phyloP scores from a whole-genome alignment of 352 stramenopile genomes.

The Phytophthora boehmeriae region DNA sequence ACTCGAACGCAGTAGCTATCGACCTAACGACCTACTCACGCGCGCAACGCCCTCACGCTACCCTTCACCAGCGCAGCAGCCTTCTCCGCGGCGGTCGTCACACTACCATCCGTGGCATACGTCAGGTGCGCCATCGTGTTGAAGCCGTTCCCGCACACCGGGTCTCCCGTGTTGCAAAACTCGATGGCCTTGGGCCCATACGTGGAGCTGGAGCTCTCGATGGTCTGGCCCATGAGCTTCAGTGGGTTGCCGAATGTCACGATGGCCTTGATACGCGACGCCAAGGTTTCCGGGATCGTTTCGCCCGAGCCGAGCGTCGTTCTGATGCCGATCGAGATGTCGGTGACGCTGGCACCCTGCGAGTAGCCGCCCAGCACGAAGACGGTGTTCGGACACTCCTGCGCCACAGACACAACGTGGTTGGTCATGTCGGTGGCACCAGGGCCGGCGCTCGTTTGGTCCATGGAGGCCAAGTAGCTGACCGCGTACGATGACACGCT shows the following conservation, averaged over 20 bases:
- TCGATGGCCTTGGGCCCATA: conserved; percentile 40
- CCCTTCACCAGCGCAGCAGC: conserved; percentile 29
- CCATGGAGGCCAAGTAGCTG: conserved; percentile 23
- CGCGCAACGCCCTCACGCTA: conserved; percentile 11
- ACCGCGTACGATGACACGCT: conserved; percentile 40
- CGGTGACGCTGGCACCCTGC: conserved; percentile 36
- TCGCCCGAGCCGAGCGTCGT: conserved; percentile 27
- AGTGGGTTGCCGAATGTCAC: conserved; percentile 46
- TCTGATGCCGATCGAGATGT: conserved; percentile 37
- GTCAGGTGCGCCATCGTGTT: conserved; percentile 40
- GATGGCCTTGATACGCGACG: conserved; percentile 36
- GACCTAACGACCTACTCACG: neutral
- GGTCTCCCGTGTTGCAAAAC: conserved; percentile 36
- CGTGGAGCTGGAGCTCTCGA: conserved; percentile 23
- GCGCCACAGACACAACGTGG: conserved; percentile 28
- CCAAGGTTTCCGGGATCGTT: conserved; percentile 22
- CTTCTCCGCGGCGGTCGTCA: conserved; percentile 28
- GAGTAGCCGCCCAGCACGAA: conserved; percentile 41
- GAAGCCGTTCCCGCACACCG: conserved; percentile 35
- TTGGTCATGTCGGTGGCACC: conserved; percentile 42
- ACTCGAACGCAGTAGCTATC: neutral
- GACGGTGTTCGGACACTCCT: conserved; percentile 36
- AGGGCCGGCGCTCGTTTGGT: conserved; percentile 26
- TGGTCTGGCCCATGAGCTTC: conserved; percentile 29
- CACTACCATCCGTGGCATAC: conserved; percentile 35